Conservation (phyloP, 176 grass and related monocot genomes). For the Thalia dealbata region DNA sequence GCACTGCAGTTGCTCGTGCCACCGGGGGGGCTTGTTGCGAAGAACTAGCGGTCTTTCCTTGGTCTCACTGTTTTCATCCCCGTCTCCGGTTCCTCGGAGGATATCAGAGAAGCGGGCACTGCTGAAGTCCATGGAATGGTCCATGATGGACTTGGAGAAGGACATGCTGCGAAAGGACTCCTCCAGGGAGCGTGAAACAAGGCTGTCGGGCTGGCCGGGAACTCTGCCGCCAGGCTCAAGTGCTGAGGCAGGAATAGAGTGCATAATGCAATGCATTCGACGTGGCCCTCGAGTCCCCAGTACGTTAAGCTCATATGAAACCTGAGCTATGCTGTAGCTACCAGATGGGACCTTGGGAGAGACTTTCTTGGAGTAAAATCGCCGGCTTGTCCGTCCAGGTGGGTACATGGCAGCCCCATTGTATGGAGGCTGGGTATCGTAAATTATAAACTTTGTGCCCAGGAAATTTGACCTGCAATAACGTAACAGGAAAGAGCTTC, state of each 20-base stretch:
- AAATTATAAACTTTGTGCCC: constrained; percentile 9
- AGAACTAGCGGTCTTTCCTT: constrained; percentile 10
- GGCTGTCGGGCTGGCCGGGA: constrained; percentile 1
- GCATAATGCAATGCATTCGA: constrained; percentile 14
- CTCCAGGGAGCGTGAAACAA: constrained; percentile 4
- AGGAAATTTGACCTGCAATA: constrained; percentile 13
- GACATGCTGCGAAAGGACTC: constrained; percentile 15
- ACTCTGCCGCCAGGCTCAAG: constrained; percentile 7
- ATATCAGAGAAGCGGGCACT: constrained; percentile 12
- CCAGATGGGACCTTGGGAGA: constrained; percentile 14
- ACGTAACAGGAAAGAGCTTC: not conserved
- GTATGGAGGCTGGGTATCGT: not conserved
- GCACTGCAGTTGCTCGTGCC: constrained; percentile 16
- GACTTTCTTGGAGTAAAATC: constrained; percentile 18
- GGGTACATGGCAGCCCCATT: constrained; percentile 3
- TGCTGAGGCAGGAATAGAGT: constrained; percentile 13
- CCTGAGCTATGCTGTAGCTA: constrained; percentile 9
- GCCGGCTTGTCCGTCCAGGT: constrained; percentile 7
- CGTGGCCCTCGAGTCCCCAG: constrained; percentile 11
- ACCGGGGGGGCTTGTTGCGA: constrained; percentile 6
- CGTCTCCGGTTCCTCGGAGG: not conserved
- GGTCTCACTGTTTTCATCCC: not conserved
- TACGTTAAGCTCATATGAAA: constrained; percentile 11
- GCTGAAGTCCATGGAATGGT: constrained; percentile 14
- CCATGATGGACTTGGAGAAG: constrained; percentile 10